Percentiles rank a stretch among this genome's conserved stretches.
Conservation (phyloP, 2,329 filamentous ascomycete species). For the Albophoma yamanashiensis region DNA sequence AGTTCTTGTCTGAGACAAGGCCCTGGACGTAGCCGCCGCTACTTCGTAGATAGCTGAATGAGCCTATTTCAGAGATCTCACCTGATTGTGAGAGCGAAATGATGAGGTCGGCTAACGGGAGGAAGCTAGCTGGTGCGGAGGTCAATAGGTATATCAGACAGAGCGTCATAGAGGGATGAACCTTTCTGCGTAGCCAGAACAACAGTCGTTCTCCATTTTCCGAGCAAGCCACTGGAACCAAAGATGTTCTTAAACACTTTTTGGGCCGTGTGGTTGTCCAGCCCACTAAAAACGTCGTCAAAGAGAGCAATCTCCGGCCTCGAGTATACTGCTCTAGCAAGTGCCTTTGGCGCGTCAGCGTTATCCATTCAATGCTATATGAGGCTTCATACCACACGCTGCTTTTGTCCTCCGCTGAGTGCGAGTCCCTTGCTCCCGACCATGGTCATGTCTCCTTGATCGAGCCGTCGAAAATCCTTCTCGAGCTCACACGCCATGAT, state of each 20-base stretch:
- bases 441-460: slow-evolving; percentile 23
- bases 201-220: neutral
- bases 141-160: neutral
- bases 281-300: neutral
- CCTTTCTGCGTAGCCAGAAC: neutral
- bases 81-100: neutral
- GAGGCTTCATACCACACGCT: slow-evolving; percentile 22
- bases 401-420: slow-evolving; percentile 35
- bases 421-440: slow-evolving; percentile 34
- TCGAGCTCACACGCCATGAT: slow-evolving; percentile 20
- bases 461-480: slow-evolving; percentile 19
- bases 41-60: neutral
- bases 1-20: neutral
- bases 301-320: neutral
- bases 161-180: neutral
- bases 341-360: neutral
- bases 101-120: neutral
- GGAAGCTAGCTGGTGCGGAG: neutral
- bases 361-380: neutral
- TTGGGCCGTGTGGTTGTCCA: neutral
- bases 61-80: neutral
- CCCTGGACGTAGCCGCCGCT: neutral
- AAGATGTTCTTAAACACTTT: neutral
- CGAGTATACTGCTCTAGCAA: neutral
- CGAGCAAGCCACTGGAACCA: neutral